Percentiles rank a stretch among this genome's conserved stretches.
These are phyloP conservation scores for Tulasnella sp. DNA, from an alignment of 768 basidiomycete genomes.

Conservation along the genomic window DNA sequence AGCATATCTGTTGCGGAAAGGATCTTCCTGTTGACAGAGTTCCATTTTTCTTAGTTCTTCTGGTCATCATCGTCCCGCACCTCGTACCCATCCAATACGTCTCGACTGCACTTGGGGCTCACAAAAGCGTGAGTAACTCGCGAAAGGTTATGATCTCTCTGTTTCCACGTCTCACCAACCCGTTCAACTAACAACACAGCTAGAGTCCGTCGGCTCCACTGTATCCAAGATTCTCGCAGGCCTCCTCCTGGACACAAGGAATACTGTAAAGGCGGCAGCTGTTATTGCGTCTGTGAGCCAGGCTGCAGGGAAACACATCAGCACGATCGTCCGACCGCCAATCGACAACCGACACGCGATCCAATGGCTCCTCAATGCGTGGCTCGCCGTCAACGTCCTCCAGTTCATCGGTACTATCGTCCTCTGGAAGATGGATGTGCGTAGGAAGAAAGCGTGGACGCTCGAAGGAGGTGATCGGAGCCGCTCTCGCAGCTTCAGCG, in stretches of 20 bases:
- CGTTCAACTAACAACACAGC: constrained; percentile 29
- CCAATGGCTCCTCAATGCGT: constrained; percentile 46
- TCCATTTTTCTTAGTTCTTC: constrained; percentile 37
- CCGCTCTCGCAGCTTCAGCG: too few relatives aligned
- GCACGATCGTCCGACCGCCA: constrained; percentile 2
- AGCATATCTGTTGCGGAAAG: neutral
- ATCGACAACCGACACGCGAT: constrained; percentile 27
- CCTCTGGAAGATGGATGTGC: constrained; percentile 38
- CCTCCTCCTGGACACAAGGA: constrained; percentile 43
- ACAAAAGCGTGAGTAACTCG: constrained; percentile 51
- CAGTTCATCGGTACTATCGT: constrained; percentile 43
- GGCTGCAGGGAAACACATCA: neutral
- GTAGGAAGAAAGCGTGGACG: constrained; percentile 25
- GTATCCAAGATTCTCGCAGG: constrained; percentile 67
- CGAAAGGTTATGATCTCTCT: neutral
- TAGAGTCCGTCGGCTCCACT: constrained; percentile 65
- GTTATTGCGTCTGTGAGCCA: neutral
- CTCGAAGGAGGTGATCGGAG: neutral
- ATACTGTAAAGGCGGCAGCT: constrained; percentile 25
- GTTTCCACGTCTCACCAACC: neutral
- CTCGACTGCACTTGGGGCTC: constrained; percentile 64
- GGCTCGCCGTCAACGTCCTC: constrained; percentile 44
- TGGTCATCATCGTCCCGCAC: constrained; percentile 63
- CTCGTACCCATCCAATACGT: constrained; percentile 62
- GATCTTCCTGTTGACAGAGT: neutral